These are phyloP conservation scores for Saxophila tyrrhenica DNA, from an alignment of 495 filamentous ascomycete species.

Conservation along the genomic window DNA sequence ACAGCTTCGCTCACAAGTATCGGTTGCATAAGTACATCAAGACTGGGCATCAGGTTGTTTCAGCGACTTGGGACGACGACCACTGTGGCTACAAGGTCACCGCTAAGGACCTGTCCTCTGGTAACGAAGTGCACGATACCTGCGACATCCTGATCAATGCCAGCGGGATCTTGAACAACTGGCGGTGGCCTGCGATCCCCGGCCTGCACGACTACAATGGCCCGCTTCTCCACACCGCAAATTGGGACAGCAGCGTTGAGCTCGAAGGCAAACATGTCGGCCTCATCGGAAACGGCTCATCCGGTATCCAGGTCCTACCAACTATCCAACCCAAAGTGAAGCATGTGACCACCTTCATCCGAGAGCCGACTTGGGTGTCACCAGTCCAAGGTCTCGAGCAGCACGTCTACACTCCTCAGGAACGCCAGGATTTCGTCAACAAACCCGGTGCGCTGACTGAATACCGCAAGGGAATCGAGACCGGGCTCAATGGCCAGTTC, in stretches of 20 bases:
- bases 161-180: slow-evolving; percentile 25
- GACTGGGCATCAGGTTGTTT: slow-evolving; percentile 23
- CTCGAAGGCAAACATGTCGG: slow-evolving; percentile 20
- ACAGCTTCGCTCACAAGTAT: slow-evolving; percentile 14
- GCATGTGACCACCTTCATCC: slow-evolving; percentile 14
- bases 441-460: slow-evolving; percentile 2
- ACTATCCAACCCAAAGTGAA: slow-evolving; percentile 15
- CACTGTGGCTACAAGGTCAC: slow-evolving; percentile 4
- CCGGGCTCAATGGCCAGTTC: slow-evolving; percentile 12
- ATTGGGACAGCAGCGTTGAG: slow-evolving; percentile 20
- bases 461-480: slow-evolving; percentile 16
- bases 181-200: slow-evolving; percentile 19
- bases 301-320: slow-evolving; percentile 21
- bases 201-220: slow-evolving; percentile 23
- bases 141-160: slow-evolving; percentile 27
- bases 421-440: slow-evolving; percentile 3
- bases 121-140: slow-evolving; percentile 11
- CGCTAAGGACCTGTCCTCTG: slow-evolving; percentile 3
- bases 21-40: slow-evolving; percentile 21
- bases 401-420: slow-evolving; percentile 23
- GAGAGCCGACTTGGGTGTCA: slow-evolving; percentile 18
- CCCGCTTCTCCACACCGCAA: slow-evolving; percentile 18
- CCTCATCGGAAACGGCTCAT: slow-evolving; percentile 25
- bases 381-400: slow-evolving; percentile 31
- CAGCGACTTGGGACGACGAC: slow-evolving; percentile 19